Conservation (phyloP, 164 flowering plant species). For the Nymphaea colorata region DNA sequence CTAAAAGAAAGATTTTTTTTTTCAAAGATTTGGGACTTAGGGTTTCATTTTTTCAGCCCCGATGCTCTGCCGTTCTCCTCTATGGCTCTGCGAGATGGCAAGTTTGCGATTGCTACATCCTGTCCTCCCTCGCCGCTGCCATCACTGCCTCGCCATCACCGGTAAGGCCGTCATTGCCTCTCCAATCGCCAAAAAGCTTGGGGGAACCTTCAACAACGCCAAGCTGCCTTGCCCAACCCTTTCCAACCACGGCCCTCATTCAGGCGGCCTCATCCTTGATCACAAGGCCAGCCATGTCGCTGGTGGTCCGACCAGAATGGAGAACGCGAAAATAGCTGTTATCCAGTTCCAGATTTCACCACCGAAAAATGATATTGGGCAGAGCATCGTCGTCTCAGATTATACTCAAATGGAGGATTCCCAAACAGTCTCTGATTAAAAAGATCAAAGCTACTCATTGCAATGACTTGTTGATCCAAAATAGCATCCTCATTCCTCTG, state of each 20-base stretch:
- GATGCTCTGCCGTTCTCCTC: too few species aligned
- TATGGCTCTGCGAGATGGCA: slow-evolving; percentile 16
- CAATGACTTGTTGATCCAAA: slow-evolving; percentile 76
- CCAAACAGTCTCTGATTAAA: slow-evolving; percentile 82
- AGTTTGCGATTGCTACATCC: slow-evolving; percentile 71
- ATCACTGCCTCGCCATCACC: too few species aligned
- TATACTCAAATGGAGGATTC: slow-evolving; percentile 67
- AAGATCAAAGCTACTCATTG: slow-evolving; percentile 80
- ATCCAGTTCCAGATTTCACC: slow-evolving; percentile 1
- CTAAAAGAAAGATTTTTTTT: too few species aligned
- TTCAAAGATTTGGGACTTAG: too few species aligned
- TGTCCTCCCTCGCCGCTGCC: too few species aligned
- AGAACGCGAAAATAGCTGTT: neutral
- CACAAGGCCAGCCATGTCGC: neutral
- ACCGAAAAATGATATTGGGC: slow-evolving; percentile 1
- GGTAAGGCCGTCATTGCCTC: too few species aligned
- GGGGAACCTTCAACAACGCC: slow-evolving; percentile 87
- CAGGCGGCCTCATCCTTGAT: neutral
- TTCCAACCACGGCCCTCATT: slow-evolving; percentile 15
- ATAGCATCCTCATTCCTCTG: too few species aligned
- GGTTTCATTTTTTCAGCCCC: too few species aligned
- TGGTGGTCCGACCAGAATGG: neutral
- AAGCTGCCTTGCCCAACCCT: slow-evolving; percentile 11
- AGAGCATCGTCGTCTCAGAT: neutral
- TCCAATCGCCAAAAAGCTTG: slow-evolving; percentile 83